These are phyloP conservation scores for Phytophthora sp. DNA, from an alignment of 352 stramenopile genomes.

Conservation along the genomic window DNA sequence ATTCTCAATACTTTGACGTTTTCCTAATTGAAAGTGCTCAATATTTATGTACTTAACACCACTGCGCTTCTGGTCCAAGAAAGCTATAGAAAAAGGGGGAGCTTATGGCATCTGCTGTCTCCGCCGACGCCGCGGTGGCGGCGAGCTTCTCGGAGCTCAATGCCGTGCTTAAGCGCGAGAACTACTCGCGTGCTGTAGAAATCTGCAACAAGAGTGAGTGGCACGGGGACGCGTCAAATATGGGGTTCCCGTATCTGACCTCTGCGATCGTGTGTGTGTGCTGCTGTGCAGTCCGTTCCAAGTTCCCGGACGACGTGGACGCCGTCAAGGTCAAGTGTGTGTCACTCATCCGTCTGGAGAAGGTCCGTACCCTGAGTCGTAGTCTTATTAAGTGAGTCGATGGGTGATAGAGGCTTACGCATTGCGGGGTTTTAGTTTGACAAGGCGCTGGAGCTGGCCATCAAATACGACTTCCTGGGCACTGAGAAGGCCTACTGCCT, in stretches of 20 bases:
- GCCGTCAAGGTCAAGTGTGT: constrained; percentile 86
- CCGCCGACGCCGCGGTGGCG: constrained; percentile 31
- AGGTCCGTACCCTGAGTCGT: constrained; percentile 45
- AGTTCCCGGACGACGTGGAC: constrained; percentile 73
- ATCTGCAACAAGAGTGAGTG: constrained; percentile 88
- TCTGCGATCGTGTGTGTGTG: neutral
- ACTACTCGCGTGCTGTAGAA: constrained; percentile 79
- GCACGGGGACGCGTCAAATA: neutral
- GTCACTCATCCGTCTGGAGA: constrained; percentile 80
- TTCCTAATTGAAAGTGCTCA: too few relatives aligned
- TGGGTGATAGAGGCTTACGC: constrained; percentile 1
- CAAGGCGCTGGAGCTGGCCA: constrained; percentile 79
- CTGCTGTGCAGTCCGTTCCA: constrained; percentile 70
- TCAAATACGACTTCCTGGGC: constrained; percentile 70
- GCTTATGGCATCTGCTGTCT: constrained; percentile 23
- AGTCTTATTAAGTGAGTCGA: neutral
- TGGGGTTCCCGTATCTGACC: constrained; percentile 10
- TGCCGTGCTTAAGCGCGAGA: constrained; percentile 73
- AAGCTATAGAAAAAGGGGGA: too few relatives aligned
- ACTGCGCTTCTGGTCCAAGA: too few relatives aligned
- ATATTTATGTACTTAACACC: too few relatives aligned
- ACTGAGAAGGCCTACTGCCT: constrained; percentile 82
- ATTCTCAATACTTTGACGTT: too few relatives aligned
- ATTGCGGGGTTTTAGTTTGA: constrained; percentile 63
- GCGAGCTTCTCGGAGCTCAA: constrained; percentile 83